Conservation (phyloP, 805 yeast genomes). For the Candida tibetensis region DNA sequence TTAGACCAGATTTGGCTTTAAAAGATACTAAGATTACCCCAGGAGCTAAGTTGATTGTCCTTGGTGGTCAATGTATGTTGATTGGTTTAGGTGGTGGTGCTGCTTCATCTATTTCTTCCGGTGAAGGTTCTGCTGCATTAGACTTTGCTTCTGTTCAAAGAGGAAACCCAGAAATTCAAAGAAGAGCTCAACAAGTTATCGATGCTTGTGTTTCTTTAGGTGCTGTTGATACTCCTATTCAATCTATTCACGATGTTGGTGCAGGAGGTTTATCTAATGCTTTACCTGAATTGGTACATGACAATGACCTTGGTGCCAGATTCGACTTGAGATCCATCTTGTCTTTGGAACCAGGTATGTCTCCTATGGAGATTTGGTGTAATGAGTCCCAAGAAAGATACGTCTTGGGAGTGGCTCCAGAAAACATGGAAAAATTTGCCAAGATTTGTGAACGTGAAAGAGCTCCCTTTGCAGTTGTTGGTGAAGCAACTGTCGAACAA, state of each 20-base stretch:
- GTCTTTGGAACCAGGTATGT: constrained; percentile 94
- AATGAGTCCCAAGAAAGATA: constrained; percentile 98
- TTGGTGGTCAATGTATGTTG: constrained; percentile 97
- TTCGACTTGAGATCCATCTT: constrained; percentile 90
- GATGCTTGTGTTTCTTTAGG: constrained; percentile 90
- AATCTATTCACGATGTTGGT: constrained; percentile 97
- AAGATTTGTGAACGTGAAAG: constrained; percentile 90
- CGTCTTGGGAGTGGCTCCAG: constrained; percentile 86
- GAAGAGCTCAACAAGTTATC: constrained; percentile 97
- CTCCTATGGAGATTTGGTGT: constrained; percentile 99
- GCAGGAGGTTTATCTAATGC: constrained; percentile 99
- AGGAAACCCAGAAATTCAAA: constrained; percentile 98
- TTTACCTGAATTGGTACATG: constrained; percentile 95
- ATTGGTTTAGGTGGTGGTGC: constrained; percentile 99
- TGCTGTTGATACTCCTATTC: constrained; percentile 64
- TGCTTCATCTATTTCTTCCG: constrained; percentile 94
- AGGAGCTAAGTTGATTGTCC: constrained; percentile 84
- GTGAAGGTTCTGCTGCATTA: constrained; percentile 92
- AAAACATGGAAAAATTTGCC: constrained; percentile 67
- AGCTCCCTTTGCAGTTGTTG: constrained; percentile 94
- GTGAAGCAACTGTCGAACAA: constrained; percentile 85
- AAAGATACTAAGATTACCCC: constrained; percentile 88
- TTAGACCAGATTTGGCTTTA: constrained; percentile 87
- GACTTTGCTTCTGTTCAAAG: constrained; percentile 99
- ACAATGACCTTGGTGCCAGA: constrained; percentile 89